phyloP scores from a whole-genome alignment of 2,329 filamentous ascomycete species.

The Lecanoromycetidae sp. region DNA sequence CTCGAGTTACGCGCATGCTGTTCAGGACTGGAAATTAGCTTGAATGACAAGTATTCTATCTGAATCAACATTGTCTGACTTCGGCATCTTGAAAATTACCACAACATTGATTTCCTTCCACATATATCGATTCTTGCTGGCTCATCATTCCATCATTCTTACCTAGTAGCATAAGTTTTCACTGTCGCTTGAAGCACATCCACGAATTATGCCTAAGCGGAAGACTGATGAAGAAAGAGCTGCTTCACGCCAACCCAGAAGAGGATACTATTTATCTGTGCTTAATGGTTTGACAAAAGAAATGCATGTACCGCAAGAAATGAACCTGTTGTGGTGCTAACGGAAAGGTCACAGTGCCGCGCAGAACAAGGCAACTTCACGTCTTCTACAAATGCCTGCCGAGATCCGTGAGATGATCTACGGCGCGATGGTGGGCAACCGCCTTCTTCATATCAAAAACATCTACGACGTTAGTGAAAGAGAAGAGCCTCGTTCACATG shows the following conservation, averaged over 20 bases:
- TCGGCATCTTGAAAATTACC: too few relatives aligned
- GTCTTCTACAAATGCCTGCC: constrained; percentile 1
- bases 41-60: too few relatives aligned
- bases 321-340: background rate
- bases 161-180: too few relatives aligned
- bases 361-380: constrained; percentile 1
- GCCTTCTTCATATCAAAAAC: constrained; percentile 2
- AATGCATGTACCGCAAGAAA: background rate
- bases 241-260: background rate
- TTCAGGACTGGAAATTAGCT: too few relatives aligned
- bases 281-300: background rate
- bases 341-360: background rate
- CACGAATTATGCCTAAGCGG: background rate
- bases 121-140: too few relatives aligned
- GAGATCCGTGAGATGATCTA: constrained; percentile 9
- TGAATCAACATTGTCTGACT: too few relatives aligned
- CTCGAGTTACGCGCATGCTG: too few relatives aligned
- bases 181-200: too few relatives aligned
- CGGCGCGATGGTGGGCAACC: background rate
- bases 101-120: too few relatives aligned
- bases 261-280: background rate
- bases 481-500: background rate
- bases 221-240: background rate
- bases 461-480: background rate
- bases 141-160: too few relatives aligned